Base-by-base conservation (phyloP, 495 filamentous ascomycete genomes). In the Xylaria palmicola region DNA sequence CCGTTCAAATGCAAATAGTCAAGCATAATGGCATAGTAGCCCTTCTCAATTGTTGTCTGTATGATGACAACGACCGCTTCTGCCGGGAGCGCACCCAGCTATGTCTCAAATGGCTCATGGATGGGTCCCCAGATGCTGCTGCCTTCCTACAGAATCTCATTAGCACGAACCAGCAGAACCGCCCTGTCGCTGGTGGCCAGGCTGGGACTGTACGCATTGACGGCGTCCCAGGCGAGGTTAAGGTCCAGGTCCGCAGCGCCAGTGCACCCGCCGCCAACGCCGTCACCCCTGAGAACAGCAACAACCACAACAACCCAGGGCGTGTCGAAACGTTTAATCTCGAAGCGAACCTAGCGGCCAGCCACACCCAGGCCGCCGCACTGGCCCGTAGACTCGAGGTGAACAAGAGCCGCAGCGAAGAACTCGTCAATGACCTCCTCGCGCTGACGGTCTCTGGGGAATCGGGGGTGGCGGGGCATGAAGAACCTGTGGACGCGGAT, bases 31-130 rank as follows among this genome's bases (percentile, higher is more conserved):
- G 92, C 34, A 87, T 97, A 32, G 88, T 94, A 62, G 84, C 85
- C 8, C 82, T 97, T n/a, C 82, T 97, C 4, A 87, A 86, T 63
- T 97, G 92, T 76, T 95, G 90, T 63, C 82, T 83, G 37, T 91
- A 89, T 60, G 92, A 97, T 65, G 89, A 89, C 48, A 85, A 95
- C 71, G 96, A 96, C 67, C 89, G 90, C 2, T 96, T 91, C 64
- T 91, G 93, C 59, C 86, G 91, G 62, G 92, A 97, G 69, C 90
- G 94, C 65, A 92, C 91, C 3, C 90, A 93, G 56, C 90, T 97
- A 78, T 92, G 90, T 60, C 78, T 97, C 43, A 90, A 93, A 66
- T 96, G 92, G 76, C 74, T 94, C 51, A 84, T 96, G 68, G 92
- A 97, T 68, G 90, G 90, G 3, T 93, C 88, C 57, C 81, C 83